A percentile compares a stretch with the other conserved stretches of the same genome.
These are phyloP conservation scores for Diaporthe velutina DNA, from an alignment of 2,329 filamentous ascomycete species.

Conservation along the genomic window DNA sequence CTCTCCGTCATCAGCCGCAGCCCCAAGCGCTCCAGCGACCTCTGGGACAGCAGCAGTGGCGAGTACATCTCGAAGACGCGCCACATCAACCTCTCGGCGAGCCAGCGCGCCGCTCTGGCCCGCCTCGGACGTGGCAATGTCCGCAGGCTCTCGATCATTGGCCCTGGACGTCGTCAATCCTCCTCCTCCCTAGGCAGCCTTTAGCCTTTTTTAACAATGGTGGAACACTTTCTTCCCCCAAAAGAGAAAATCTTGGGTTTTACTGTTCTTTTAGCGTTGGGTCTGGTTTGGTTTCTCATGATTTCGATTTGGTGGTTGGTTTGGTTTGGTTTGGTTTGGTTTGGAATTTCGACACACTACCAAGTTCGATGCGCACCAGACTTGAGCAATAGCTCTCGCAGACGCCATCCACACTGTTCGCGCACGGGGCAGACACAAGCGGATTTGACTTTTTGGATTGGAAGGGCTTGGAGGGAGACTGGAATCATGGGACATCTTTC, in stretches of 20 bases:
- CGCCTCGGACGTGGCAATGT: too few relatives aligned
- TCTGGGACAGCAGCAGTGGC: not conserved
- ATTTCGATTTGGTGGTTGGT: not conserved
- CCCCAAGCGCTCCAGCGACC: not conserved
- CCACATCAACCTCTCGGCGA: not conserved
- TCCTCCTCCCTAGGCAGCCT: not conserved
- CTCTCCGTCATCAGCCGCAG: not conserved
- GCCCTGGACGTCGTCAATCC: not conserved
- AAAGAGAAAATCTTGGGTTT: not conserved
- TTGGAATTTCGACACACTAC: not conserved
- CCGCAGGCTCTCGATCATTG: not conserved
- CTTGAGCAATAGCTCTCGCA: not conserved
- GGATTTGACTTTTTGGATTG: not conserved
- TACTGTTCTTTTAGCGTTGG: not conserved
- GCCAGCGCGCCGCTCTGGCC: not conserved
- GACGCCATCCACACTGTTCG: not conserved
- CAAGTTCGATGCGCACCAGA: not conserved
- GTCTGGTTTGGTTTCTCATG: not conserved
- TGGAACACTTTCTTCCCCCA: not conserved
- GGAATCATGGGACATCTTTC: not conserved
- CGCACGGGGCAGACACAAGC: not conserved
- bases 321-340: not conserved
- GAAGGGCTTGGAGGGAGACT: not conserved
- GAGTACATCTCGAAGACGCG: not conserved
- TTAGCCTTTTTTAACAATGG: too few relatives aligned